Percentiles rank a stretch among this genome's conserved stretches.
These are phyloP conservation scores for Anisodus tanguticus DNA, from an alignment of 257 asterid genomes.

Conservation along the genomic window DNA sequence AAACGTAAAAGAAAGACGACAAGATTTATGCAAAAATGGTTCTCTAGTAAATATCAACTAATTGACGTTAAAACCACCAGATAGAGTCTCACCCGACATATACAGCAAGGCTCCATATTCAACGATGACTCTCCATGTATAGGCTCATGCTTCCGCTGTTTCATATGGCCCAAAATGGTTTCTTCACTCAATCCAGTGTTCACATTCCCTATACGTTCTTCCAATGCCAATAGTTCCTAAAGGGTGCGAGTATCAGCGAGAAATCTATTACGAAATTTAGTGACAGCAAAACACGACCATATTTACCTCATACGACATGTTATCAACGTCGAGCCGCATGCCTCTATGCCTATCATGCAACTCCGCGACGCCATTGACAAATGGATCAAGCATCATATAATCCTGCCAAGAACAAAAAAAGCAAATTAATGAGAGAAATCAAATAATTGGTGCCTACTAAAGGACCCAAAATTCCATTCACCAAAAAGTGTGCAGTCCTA, in stretches of 20 bases:
- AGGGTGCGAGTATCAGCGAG: not conserved
- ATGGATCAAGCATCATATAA: conserved; percentile 66
- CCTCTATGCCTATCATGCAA: conserved; percentile 83
- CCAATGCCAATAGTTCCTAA: conserved; percentile 90
- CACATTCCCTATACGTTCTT: conserved; percentile 88
- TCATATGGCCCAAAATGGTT: conserved; percentile 49
- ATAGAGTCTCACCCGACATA: conserved; percentile 68
- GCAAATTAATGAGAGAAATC: not conserved
- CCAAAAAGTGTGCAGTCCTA: not conserved
- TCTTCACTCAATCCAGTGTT: conserved; percentile 78
- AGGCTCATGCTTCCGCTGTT: conserved; percentile 50
- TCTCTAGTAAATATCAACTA: not conserved
- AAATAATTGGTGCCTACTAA: not conserved
- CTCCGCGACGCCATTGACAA: conserved; percentile 57
- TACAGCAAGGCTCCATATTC: conserved; percentile 76
- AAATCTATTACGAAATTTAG: not conserved
- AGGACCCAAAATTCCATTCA: not conserved
- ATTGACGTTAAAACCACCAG: not conserved
- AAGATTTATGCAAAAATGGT: not conserved
- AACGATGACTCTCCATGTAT: conserved; percentile 31
- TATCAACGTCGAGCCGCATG: conserved; percentile 93
- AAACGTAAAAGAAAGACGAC: not conserved
- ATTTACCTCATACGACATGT: conserved; percentile 90
- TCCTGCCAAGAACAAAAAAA: conserved; percentile 49
- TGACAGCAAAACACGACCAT: conserved; percentile 7